Percentiles rank a stretch among this genome's conserved stretches.
phyloP scores from a whole-genome alignment of 2,329 filamentous ascomycete species.

The Penicillium sp. region DNA sequence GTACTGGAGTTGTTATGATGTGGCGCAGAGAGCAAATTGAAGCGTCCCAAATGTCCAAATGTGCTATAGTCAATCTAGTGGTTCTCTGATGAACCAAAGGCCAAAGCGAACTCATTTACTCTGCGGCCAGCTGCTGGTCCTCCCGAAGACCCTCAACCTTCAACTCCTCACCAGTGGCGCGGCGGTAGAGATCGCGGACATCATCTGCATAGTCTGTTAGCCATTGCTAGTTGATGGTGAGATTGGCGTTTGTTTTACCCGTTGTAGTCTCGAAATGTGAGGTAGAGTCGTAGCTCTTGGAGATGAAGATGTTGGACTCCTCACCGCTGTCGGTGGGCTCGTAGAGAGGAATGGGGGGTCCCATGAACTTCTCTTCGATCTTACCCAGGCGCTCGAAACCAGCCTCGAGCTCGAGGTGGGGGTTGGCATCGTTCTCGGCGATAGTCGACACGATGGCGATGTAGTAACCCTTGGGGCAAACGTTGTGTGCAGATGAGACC shows the following conservation, averaged over 20 bases:
- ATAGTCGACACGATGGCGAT: constrained; percentile 98
- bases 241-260: constrained; percentile 43
- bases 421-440: constrained; percentile 86
- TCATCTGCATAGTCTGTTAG: constrained; percentile 64
- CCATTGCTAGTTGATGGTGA: neutral
- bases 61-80: constrained; percentile 33
- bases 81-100: constrained; percentile 28
- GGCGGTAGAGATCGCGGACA: constrained; percentile 87
- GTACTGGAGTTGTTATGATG: constrained; percentile 15
- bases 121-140: constrained; percentile 51
- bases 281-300: constrained; percentile 96
- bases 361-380: constrained; percentile 98
- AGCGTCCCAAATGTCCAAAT: constrained; percentile 28
- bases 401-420: constrained; percentile 90
- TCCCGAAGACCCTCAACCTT: constrained; percentile 86
- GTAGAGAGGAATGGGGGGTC: constrained; percentile 87
- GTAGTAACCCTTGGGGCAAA: constrained; percentile 98
- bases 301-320: constrained; percentile 93
- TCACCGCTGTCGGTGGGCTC: constrained; percentile 81
- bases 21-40: constrained; percentile 14
- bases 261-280: constrained; percentile 95
- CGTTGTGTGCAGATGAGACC: constrained; percentile 93
- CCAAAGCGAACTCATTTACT: constrained; percentile 29
- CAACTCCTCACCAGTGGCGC: constrained; percentile 80
- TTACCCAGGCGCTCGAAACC: constrained; percentile 88